Evolutionary conservation across 1,139 yeast genomes (phyloP), one percentile per base, ranked within the genome.

Genomic region (Wickerhamomyces sp.): DNA sequence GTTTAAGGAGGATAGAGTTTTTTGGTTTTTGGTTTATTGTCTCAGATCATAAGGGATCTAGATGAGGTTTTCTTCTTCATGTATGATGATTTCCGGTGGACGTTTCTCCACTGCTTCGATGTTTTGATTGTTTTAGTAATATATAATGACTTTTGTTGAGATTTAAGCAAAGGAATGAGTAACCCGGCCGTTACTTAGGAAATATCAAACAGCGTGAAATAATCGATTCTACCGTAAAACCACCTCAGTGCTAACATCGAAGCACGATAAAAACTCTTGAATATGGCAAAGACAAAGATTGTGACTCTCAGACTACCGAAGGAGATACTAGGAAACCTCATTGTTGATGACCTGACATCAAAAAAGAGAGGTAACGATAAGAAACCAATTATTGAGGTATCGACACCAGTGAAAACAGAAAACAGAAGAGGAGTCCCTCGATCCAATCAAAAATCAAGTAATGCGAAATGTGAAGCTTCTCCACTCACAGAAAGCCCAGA

Each of bases 401-500:
- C 31, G 13, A 29, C 31, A 29, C 31, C 31, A 29, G 13, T 29
- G 13, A 29, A 29, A 29, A 10, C 31, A 6, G 31, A 29, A 29
- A 9, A 29, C 13, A 29, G 13, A 11, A 29, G 10, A 9, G 13
- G 10, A 29, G 7, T 29, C 11, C 31, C 31, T 10, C 31, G 31
- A 10, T 11, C 31, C 13, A 29, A 11, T 29, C 10, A 9, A 10
- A 29, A 29, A 29, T 29, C 7, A 29, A 29, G 13, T 6, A 29
- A 4, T 29, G 7, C 31, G 31, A 29, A 29, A 13, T 9, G 34
- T 5, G 27, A 31, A n/a, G 27, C 45, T 4, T 37, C 48, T 8
- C 39, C 46, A 14, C 41, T 39, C 2, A 40, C 49, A 15, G 36
- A 9, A 37, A 36, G 39, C 18, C 42, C 45, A 23, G 41, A 33